phyloP scores from a whole-genome alignment of 805 yeast genomes.

The Pichia cabralensis region DNA sequence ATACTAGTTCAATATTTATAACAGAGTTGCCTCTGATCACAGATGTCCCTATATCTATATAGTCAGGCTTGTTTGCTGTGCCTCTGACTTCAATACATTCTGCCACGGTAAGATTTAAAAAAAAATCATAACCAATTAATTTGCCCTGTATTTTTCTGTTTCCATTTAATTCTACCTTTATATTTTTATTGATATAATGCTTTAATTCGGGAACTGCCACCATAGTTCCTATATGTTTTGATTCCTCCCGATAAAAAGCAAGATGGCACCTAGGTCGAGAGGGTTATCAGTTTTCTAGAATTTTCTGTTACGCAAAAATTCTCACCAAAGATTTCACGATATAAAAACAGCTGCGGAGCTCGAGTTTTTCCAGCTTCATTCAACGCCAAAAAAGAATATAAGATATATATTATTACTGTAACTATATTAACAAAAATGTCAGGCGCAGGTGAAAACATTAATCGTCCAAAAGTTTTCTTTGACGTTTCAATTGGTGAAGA shows the following conservation, averaged over 20 bases:
- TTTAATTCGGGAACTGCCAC: slow-evolving; percentile 28
- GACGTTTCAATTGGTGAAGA: slow-evolving; percentile 69
- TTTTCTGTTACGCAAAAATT: too few species aligned
- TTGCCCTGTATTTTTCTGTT: slow-evolving; percentile 70
- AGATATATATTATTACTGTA: too few species aligned
- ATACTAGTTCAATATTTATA: slow-evolving; percentile 36
- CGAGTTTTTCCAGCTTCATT: too few species aligned
- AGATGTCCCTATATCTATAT: slow-evolving; percentile 23
- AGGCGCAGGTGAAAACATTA: background rate
- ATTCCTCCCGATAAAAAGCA: too few species aligned
- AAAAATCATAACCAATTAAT: slow-evolving; percentile 74
- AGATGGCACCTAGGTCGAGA: too few species aligned
- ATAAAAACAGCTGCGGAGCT: too few species aligned
- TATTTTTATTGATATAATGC: slow-evolving; percentile 70
- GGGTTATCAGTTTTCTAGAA: too few species aligned
- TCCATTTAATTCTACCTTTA: slow-evolving; percentile 70
- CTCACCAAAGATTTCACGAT: too few species aligned
- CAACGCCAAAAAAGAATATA: too few species aligned
- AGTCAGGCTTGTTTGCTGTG: slow-evolving; percentile 8
- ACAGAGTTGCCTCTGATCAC: slow-evolving; percentile 47
- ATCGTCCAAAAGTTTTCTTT: slow-evolving; percentile 53
- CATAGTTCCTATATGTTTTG: too few species aligned
- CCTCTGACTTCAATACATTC: slow-evolving; percentile 12
- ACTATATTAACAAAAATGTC: too few species aligned
- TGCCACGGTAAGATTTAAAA: slow-evolving; percentile 26